Evolutionary conservation across 2,329 filamentous ascomycete species (phyloP).

Genomic region (Colletotrichum sojae): DNA sequence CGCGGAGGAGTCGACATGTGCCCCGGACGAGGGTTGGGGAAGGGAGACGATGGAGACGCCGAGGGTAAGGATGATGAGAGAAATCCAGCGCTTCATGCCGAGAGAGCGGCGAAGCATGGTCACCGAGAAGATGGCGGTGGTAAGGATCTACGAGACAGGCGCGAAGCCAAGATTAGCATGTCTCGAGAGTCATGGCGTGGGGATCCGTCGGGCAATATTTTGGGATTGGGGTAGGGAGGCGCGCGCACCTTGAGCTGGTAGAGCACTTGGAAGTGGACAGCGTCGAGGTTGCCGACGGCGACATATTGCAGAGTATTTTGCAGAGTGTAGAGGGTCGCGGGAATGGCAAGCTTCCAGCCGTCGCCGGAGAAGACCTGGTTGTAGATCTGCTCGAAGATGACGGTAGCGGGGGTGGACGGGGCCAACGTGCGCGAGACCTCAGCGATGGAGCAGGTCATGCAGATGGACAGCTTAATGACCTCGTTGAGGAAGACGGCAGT

Average conservation of each 20-base stretch:
- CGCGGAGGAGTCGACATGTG: slow-evolving; percentile 65
- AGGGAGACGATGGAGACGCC: slow-evolving; percentile 91
- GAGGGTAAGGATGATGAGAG: slow-evolving; percentile 82
- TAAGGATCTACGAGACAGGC: slow-evolving; percentile 74
- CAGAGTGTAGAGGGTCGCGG: slow-evolving; percentile 88
- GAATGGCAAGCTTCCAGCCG: slow-evolving; percentile 94
- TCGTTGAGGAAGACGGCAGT: slow-evolving; percentile 96
- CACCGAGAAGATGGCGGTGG: slow-evolving; percentile 89
- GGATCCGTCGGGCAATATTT: neutral
- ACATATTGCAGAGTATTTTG: slow-evolving; percentile 96
- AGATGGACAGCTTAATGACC: slow-evolving; percentile 89
- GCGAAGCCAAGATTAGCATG: neutral
- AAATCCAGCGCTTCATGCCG: slow-evolving; percentile 81
- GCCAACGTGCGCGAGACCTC: slow-evolving; percentile 85
- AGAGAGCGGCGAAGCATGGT: slow-evolving; percentile 80
- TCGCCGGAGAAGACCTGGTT: slow-evolving; percentile 88
- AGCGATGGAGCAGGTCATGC: slow-evolving; percentile 88
- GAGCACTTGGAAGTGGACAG: slow-evolving; percentile 92
- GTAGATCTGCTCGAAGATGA: slow-evolving; percentile 84
- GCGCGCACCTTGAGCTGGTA: slow-evolving; percentile 86
- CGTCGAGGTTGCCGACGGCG: slow-evolving; percentile 90
- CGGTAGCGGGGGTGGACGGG: slow-evolving; percentile 83
- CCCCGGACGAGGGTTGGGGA: slow-evolving; percentile 56
- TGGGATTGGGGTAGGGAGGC: too few species aligned
- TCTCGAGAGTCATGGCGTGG: neutral